Evolutionary conservation across 257 asterid genomes (phyloP), one percentile per base, ranked within the genome.

Genomic region (Solanum appendiculatum): DNA sequence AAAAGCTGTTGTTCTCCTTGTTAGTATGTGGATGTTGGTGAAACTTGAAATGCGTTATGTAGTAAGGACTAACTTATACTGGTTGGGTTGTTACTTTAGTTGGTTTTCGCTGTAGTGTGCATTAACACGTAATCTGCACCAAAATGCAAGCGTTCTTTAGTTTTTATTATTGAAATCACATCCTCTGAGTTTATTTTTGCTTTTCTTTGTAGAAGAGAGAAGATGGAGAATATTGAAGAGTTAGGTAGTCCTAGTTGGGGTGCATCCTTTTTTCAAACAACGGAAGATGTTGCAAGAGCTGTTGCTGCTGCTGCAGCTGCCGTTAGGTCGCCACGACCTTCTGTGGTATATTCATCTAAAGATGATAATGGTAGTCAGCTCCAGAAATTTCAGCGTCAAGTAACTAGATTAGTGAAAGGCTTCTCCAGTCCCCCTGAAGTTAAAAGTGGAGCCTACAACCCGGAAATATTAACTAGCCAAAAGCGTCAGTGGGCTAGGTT

Each of bases 401-500:
- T 97, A 44, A 93, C 99, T 84, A 96, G 95, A 89, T 87, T 97
- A 60, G 87, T 96, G 63, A 96, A 94, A 92, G 99, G 99, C 68
- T 90, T 97, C 64, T 94, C 99, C 31, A 91, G 90, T 87, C 97
- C 99, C 75, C 92, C 99, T 82, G 95, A 92, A 89, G 94, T 91
- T 86, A 95, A 93, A 91, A 89, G 91, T 75, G 94, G 98, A 80
- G 88, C 90, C 42, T 97, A 96, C 93, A 97, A 97, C 91, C 99
- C 99, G 25, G 99, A 97, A 92, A 88, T 96, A 69, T 92, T 97
- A 42, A 97, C 99, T 44, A 97, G 98, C 92, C 99, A 93, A 90
- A 97, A 97, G 86, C 98, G 99, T 44, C 99, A 97, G 92, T 97
- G 99, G 99, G 98, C 99, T 82, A 94, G 90, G 93, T 93, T 95